Evolutionary conservation across 176 grass and related monocot species (phyloP).

Genomic region (Hsuehochloa calcarea): DNA sequence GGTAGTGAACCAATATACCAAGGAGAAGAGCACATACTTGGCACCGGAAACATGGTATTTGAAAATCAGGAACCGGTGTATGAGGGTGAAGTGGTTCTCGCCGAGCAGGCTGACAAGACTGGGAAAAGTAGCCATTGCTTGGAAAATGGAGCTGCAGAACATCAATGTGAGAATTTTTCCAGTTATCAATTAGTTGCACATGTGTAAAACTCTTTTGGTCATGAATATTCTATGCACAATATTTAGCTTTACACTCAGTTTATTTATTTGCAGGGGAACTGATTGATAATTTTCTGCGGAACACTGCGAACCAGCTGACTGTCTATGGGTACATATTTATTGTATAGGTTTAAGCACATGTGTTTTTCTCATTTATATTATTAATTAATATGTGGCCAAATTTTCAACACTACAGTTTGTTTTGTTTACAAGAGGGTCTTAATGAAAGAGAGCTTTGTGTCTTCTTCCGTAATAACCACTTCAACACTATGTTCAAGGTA

Average conservation of each 20-base stretch:
- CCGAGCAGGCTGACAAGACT: constrained; percentile 60
- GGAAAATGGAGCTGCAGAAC: constrained; percentile 39
- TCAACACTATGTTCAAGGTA: constrained; percentile 99
- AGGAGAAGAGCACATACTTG: constrained; percentile 86
- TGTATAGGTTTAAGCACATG: not conserved
- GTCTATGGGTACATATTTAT: constrained; percentile 73
- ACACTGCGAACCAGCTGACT: constrained; percentile 89
- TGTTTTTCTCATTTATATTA: not conserved
- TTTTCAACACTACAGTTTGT: constrained; percentile 57
- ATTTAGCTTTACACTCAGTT: constrained; percentile 17
- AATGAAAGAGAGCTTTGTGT: constrained; percentile 93
- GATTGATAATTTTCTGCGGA: constrained; percentile 75
- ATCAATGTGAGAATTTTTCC: constrained; percentile 64
- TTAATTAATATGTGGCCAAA: constrained; percentile 14
- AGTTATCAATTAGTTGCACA: not conserved
- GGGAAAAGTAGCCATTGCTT: constrained; percentile 32
- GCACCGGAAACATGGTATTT: constrained; percentile 39
- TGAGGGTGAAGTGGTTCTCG: constrained; percentile 79
- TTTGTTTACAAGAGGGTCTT: constrained; percentile 96
- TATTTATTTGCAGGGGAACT: constrained; percentile 80
- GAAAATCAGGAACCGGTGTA: constrained; percentile 75
- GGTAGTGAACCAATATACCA: constrained; percentile 82
- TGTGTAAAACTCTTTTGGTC: constrained; percentile 4
- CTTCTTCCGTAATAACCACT: constrained; percentile 99
- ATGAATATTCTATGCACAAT: constrained; percentile 11